Evolutionary conservation across 352 stramenopile species (phyloP), one percentile per base, ranked within the genome.

Genomic region (Phytophthora melonis): DNA sequence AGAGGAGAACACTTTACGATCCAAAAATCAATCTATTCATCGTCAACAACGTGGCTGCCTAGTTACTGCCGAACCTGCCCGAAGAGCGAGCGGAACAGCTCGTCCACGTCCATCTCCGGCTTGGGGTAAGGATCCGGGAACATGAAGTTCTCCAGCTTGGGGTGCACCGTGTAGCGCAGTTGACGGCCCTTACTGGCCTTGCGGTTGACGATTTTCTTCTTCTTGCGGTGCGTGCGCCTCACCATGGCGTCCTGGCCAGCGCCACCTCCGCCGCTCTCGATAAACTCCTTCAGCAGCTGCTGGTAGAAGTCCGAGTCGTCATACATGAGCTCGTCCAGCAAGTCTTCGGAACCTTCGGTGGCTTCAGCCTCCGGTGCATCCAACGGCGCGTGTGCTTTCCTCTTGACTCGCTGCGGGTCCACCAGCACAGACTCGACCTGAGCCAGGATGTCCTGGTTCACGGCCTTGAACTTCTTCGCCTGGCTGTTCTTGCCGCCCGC

Each of bases 121-220:
- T 80, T 83, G 6, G 83, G 81, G 60, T 92, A 93, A 70, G 90
- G 90, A 56, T 96, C 88, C 0, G 90, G 90, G 63, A 96, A 97
- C 90, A 96, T 97, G 54, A 97, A 97, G 74, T 97, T 95, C 68
- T 97, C 88, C 25, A 97, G 82, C 78, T 97, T 97, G 0, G 90
- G 88, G 73, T 95, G 88, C 34, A 96, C 89, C 10, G 80, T 93
- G 80, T 93, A 97, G 63, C 89, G 88, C 58, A 97, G 68, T 65
- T 92, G 80, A 30, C 90, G 88, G 47, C 90, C 90, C 61, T 97
- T 97, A 63, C 89, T 96, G 13, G 89, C 90, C 70, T 95, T 96
- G 68, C 90, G 90, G 78, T 97, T 95, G n/a, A 97, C 88, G 13
- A 77, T 61, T 83, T 95, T 94, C 64, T 88, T 91, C 74, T 95